These are phyloP conservation scores for Aureobasidium mangrovei DNA, from an alignment of 2,329 filamentous ascomycete genomes.

Conservation along the genomic window DNA sequence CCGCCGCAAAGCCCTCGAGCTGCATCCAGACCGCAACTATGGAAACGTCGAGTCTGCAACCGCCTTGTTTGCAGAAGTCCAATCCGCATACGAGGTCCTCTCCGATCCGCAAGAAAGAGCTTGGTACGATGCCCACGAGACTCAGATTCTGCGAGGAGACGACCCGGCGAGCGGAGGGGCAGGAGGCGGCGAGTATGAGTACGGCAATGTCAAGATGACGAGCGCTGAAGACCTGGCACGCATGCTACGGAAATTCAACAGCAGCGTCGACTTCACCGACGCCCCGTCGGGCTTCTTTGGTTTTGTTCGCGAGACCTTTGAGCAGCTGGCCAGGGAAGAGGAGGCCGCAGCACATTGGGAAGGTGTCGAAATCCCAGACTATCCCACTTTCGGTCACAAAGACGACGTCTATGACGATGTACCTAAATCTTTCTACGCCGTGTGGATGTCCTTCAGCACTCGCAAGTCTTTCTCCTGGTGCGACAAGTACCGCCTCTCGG, in stretches of 20 bases:
- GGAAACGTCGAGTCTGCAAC: conserved; percentile 79
- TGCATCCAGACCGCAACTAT: conserved; percentile 91
- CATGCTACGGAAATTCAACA: conserved; percentile 72
- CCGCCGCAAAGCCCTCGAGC: conserved; percentile 76
- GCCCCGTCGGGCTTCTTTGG: conserved; percentile 77
- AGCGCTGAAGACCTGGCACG: conserved; percentile 69
- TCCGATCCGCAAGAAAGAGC: conserved; percentile 91
- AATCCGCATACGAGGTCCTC: conserved; percentile 89
- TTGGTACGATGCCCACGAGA: conserved; percentile 95
- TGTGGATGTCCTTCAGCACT: conserved; percentile 76
- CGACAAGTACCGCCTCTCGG: conserved; percentile 71
- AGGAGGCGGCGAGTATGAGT: conserved; percentile 46
- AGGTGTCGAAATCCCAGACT: conserved; percentile 51
- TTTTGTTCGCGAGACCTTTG: conserved; percentile 67
- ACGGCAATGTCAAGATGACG: conserved; percentile 65
- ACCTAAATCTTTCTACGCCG: conserved; percentile 71
- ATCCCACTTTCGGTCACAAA: conserved; percentile 76
- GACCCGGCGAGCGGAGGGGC: conserved; percentile 36
- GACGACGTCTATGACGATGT: conserved; percentile 65
- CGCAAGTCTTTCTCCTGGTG: conserved; percentile 83
- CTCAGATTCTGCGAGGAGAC: conserved; percentile 66
- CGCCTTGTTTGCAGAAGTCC: conserved; percentile 78
- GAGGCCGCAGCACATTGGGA: conserved; percentile 63
- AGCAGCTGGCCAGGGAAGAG: conserved; percentile 73
- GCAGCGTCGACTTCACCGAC: conserved; percentile 70